phyloP scores from a whole-genome alignment of 352 stramenopile genomes.

The Globisporangium mamillatum region DNA sequence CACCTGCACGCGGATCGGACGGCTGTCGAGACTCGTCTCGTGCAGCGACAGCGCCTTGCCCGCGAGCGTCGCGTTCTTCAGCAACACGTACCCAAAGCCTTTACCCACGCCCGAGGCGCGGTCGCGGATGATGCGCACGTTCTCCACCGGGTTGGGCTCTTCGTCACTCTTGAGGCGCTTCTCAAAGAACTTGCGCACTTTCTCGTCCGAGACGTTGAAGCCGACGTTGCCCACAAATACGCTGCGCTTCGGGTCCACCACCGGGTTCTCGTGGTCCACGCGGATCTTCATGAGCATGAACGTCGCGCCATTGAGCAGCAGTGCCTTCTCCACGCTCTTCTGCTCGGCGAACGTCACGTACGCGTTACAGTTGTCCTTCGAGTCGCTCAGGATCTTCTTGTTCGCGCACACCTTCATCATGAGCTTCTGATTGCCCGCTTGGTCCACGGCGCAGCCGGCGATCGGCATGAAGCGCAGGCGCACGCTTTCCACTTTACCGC shows the following conservation, averaged over 20 bases:
- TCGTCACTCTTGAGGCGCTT: constrained; percentile 69
- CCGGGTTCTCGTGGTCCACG: constrained; percentile 56
- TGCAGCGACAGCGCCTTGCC: constrained; percentile 69
- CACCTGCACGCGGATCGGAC: constrained; percentile 72
- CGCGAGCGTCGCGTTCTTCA: constrained; percentile 63
- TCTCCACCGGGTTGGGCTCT: constrained; percentile 67
- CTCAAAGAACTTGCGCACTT: constrained; percentile 66
- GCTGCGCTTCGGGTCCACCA: constrained; percentile 78
- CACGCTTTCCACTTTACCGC: constrained; percentile 84
- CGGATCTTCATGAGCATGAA: constrained; percentile 65
- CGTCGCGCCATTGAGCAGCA: constrained; percentile 69
- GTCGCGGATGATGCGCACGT: constrained; percentile 89
- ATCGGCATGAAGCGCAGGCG: constrained; percentile 86
- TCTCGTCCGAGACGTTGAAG: constrained; percentile 82
- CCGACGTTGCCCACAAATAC: constrained; percentile 91
- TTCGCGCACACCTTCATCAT: constrained; percentile 91
- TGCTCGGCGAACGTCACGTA: constrained; percentile 85
- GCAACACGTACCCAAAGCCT: constrained; percentile 89
- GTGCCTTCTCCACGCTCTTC: constrained; percentile 54
- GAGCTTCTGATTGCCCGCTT: constrained; percentile 90
- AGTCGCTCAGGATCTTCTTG: constrained; percentile 81
- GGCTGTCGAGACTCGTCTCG: constrained; percentile 63
- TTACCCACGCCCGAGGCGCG: constrained; percentile 88
- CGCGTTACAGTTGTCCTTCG: constrained; percentile 90
- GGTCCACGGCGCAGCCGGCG: constrained; percentile 74